These are phyloP conservation scores for Flaveria bidentis DNA, from an alignment of 129 eudicot species.

Conservation along the genomic window DNA sequence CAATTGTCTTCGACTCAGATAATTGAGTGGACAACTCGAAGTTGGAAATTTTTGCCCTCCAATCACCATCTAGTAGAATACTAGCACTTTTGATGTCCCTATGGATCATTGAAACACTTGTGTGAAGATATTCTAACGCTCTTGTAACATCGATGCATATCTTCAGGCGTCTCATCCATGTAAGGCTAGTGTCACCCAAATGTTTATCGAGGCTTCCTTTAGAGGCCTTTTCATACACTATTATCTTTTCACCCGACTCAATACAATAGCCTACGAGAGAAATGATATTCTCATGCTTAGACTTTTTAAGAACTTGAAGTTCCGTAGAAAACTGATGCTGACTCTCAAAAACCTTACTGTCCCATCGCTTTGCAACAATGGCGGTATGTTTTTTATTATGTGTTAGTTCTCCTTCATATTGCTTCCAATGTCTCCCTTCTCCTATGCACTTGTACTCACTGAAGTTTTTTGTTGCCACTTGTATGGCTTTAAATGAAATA, in stretches of 20 bases:
- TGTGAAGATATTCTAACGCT: background rate
- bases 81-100: background rate
- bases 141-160: background rate
- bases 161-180: background rate
- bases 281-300: background rate
- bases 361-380: background rate
- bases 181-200: background rate
- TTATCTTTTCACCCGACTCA: background rate
- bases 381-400: background rate
- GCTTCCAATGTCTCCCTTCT: background rate
- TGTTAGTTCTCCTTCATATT: background rate
- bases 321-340: background rate
- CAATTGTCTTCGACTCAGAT: background rate
- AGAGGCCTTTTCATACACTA: background rate
- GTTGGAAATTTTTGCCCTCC: background rate
- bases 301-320: background rate
- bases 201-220: background rate
- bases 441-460: background rate
- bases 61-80: background rate
- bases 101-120: background rate
- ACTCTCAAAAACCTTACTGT: too few relatives aligned
- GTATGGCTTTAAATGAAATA: background rate
- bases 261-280: background rate
- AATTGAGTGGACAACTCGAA: background rate
- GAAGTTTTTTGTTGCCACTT: background rate